Percentiles rank a stretch among this genome's conserved stretches.
These are phyloP conservation scores for Phyllosticta ampelicida DNA, from an alignment of 2,329 filamentous ascomycete genomes.

Conservation along the genomic window DNA sequence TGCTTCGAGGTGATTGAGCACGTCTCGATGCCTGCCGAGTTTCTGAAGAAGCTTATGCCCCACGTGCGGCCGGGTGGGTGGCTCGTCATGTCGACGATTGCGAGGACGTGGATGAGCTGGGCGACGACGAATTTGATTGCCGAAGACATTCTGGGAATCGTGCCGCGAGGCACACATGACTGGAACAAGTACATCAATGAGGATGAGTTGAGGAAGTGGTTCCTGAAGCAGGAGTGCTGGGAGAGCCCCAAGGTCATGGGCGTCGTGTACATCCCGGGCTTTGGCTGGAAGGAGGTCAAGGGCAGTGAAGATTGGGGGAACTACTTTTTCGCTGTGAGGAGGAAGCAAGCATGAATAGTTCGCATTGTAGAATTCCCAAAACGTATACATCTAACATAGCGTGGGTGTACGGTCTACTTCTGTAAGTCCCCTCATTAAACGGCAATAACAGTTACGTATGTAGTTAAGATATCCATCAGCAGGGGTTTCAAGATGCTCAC, in stretches of 20 bases:
- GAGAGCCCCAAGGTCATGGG: conserved; percentile 52
- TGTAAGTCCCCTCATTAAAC: no score
- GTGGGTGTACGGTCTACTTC: no score
- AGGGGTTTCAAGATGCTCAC: no score
- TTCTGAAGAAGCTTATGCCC: conserved; percentile 58
- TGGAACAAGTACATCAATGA: conserved; percentile 95
- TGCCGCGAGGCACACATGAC: conserved; percentile 87
- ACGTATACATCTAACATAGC: no score
- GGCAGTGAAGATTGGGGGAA: conserved; percentile 84
- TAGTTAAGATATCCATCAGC: no score
- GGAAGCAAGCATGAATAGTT: conserved; percentile 18
- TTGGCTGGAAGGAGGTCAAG: conserved; percentile 77
- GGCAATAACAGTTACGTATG: no score
- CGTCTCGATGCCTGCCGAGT: conserved; percentile 62
- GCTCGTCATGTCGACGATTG: conserved; percentile 87
- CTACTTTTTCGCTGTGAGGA: conserved; percentile 86
- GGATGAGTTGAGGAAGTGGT: conserved; percentile 53
- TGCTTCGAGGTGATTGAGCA: conserved; percentile 96
- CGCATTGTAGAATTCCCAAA: no score
- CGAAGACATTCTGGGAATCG: conserved; percentile 76
- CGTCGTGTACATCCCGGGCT: conserved; percentile 77
- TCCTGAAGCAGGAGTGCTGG: conserved; percentile 30
- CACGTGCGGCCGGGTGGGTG: conserved; percentile 86
- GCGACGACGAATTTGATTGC: conserved; percentile 86
- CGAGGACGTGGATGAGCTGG: conserved; percentile 80